Conservation (phyloP, 495 filamentous ascomycete genomes). For the Podospora australis region DNA sequence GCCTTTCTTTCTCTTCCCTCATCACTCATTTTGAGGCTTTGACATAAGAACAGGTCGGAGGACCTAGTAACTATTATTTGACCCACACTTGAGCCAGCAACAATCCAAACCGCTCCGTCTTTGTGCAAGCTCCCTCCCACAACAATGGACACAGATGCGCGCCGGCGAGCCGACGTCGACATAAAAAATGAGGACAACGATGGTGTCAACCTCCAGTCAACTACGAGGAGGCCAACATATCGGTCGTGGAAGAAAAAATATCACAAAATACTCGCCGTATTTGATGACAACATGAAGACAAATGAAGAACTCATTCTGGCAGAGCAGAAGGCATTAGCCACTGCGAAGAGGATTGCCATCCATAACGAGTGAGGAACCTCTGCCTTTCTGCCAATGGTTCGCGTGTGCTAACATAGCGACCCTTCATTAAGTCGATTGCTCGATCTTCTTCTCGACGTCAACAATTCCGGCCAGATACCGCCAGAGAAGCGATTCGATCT, state of each 20-base stretch:
- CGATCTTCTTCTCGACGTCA: slow-evolving; percentile 81
- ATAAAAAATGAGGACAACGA: slow-evolving; percentile 29
- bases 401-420: background rate
- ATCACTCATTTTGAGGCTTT: no score
- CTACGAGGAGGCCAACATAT: slow-evolving; percentile 33
- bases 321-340: slow-evolving; percentile 68
- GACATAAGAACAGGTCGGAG: no score
- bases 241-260: slow-evolving; percentile 79
- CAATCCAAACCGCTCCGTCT: background rate
- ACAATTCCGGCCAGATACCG: slow-evolving; percentile 68
- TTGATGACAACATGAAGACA: slow-evolving; percentile 74
- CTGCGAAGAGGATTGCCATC: slow-evolving; percentile 71
- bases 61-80: no score
- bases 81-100: background rate
- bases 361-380: slow-evolving; percentile 60
- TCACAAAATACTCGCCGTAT: slow-evolving; percentile 79
- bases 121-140: background rate
- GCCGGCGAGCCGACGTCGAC: slow-evolving; percentile 14
- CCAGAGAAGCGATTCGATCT: slow-evolving; percentile 61
- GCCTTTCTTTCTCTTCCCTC: no score
- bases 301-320: slow-evolving; percentile 70
- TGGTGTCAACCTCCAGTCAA: slow-evolving; percentile 25
- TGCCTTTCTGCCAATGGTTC: background rate
- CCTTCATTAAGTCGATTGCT: slow-evolving; percentile 56
- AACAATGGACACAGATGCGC: slow-evolving; percentile 24